phyloP scores from a whole-genome alignment of 495 filamentous ascomycete species.

The Hyaloscypha hepaticicola region DNA sequence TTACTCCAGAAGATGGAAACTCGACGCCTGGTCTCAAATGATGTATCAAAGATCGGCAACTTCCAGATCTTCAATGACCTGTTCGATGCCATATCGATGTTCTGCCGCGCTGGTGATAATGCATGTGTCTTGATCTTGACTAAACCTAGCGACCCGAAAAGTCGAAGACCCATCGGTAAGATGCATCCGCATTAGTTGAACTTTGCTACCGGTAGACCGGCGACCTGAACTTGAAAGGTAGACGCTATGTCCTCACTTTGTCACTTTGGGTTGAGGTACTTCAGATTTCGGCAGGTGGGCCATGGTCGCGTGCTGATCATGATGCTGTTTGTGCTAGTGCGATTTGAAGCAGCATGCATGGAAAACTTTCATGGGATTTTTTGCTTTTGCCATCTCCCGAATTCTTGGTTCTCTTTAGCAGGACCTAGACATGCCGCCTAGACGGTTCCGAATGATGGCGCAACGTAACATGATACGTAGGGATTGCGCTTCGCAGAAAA shows the following conservation, averaged over 20 bases:
- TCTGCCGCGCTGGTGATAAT: not conserved
- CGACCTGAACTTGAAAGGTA: not conserved
- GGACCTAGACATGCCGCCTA: not conserved
- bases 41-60: slow-evolving; percentile 5
- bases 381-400: not conserved
- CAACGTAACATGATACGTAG: not conserved
- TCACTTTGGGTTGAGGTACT: not conserved
- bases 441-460: not conserved
- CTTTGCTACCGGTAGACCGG: not conserved
- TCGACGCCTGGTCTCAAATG: not conserved
- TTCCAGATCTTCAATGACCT: slow-evolving; percentile 9
- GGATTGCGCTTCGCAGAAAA: not conserved
- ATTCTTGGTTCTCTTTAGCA: not conserved
- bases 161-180: not conserved
- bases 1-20: not conserved
- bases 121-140: not conserved
- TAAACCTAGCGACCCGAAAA: not conserved
- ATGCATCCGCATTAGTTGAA: not conserved
- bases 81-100: slow-evolving; percentile 8
- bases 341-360: not conserved
- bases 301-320: not conserved
- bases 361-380: not conserved
- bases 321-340: not conserved
- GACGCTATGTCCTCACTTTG: not conserved
- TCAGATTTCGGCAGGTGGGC: not conserved